Evolutionary conservation across 257 asterid species (phyloP).

Genomic region (Penstemon newberryi): DNA sequence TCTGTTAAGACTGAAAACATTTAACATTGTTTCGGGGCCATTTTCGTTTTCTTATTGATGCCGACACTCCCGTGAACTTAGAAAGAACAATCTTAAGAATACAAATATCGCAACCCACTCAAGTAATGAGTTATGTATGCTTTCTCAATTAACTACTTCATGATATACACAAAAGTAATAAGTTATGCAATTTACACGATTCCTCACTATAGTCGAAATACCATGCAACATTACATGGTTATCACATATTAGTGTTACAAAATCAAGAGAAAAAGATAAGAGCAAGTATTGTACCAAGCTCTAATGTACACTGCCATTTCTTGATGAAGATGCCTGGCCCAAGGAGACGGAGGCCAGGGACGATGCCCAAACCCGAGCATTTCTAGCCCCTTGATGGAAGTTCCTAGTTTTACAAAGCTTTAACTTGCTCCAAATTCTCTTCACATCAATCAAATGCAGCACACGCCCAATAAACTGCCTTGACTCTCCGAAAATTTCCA

Average conservation of each 20-base stretch:
- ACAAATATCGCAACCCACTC: background rate
- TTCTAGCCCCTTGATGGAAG: conserved; percentile 65
- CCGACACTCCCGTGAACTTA: too few relatives aligned
- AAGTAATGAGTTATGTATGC: background rate
- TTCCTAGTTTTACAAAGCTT: conserved; percentile 59
- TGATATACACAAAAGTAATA: conserved; percentile 32
- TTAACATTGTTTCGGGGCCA: too few relatives aligned
- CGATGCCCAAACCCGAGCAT: conserved; percentile 82
- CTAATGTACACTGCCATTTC: conserved; percentile 26
- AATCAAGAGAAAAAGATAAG: background rate
- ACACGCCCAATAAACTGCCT: conserved; percentile 57
- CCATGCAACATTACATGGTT: conserved; percentile 26
- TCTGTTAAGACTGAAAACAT: too few relatives aligned
- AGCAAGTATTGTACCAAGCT: conserved; percentile 14
- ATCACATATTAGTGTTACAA: conserved; percentile 22
- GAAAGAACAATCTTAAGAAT: too few relatives aligned
- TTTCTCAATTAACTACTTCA: conserved; percentile 26
- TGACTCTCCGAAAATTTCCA: conserved; percentile 63
- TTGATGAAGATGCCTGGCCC: conserved; percentile 53
- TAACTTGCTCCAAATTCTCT: conserved; percentile 63
- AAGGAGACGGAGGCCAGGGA: conserved; percentile 73
- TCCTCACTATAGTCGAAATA: conserved; percentile 25
- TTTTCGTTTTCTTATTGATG: too few relatives aligned
- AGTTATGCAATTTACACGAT: conserved; percentile 35
- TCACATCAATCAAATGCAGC: conserved; percentile 54